Conservation (phyloP, 345 rosid genomes). For the Eucalyptus pauciflora region DNA sequence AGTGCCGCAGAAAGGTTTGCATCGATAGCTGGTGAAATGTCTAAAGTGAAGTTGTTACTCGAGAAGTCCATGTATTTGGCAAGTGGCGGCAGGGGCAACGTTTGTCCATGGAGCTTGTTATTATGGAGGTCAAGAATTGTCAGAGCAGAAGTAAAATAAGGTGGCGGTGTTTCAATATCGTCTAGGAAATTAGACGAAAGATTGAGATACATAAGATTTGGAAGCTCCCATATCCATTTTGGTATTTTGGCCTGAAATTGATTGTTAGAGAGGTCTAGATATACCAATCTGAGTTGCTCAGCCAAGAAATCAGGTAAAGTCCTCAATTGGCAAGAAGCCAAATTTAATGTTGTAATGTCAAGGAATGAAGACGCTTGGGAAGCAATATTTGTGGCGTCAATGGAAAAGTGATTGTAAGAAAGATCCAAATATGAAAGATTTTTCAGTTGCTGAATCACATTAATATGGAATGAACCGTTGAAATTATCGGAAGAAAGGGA, state of each 20-base stretch:
- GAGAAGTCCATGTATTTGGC: background rate
- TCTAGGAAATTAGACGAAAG: background rate
- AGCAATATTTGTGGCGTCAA: background rate
- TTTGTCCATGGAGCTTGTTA: background rate
- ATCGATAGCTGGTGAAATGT: background rate
- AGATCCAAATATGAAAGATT: conserved; percentile 26
- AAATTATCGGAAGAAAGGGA: conserved; percentile 1
- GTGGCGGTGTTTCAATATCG: too few species aligned
- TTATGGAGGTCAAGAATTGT: background rate
- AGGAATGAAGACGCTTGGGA: background rate
- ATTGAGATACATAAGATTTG: background rate
- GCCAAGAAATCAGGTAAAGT: background rate
- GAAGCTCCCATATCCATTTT: background rate
- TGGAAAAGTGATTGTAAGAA: conserved; percentile 21
- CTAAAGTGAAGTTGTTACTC: background rate
- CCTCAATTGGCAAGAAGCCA: background rate
- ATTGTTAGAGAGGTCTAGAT: background rate
- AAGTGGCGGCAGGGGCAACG: background rate
- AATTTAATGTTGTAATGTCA: background rate
- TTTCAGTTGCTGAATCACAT: background rate
- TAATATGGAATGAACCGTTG: background rate
- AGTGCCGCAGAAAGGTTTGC: too few species aligned
- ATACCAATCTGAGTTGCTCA: background rate
- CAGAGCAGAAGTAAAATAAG: background rate
- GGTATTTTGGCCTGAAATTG: background rate